Base-by-base conservation (phyloP, 164 flowering plant genomes). In the Berberis vulgaris region DNA sequence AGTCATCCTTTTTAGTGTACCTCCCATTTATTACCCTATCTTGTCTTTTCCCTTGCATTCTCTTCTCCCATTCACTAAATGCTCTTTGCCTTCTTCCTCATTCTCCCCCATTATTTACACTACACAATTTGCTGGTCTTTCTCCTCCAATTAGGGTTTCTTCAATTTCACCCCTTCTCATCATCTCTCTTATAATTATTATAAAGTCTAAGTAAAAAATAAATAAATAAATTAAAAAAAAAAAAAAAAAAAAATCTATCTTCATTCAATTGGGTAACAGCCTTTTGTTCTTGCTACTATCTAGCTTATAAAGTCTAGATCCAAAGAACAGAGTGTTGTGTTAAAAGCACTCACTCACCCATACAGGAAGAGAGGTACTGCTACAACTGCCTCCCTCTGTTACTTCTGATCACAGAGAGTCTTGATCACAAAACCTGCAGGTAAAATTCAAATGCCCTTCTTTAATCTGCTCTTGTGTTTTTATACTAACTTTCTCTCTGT, bases 1-100 rank as follows among this genome's bases (percentile, higher is more conserved):
- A 72, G 81, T 82, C 83, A 74, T 72, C 75, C 77, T 79, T 76
- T 67, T 68, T 65, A 56, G 65, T 62, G 71, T 68, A 68, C 71
- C 61, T 47, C 50, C 59, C 71, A 62, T 68, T 62, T 68, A 68
- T 78, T 76, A 75, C 76, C 77, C 61, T 26, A 26, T 26, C 26
- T 77, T 79, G 54, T 64, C 69, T 73, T 76, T 76, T 76, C 81
- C 69, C 66, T 72, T 65, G 71, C 64, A 54, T 64, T 71, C 62
- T 68, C 61, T 65, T 65, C 69, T 76, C 69, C 77, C 78, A 69
- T 67, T 63, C 65, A 74, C 74, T 66, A 57, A 77, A 59, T 72
- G 66, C 71, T 71, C 72, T 71, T 74, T 72, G 71, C 76, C 72
- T 60, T 72, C 64, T 59, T 45, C 45, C 52, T 46, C 65, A 41